These are phyloP conservation scores for Triangularia setosa DNA, from an alignment of 2,329 filamentous ascomycete species.

Conservation along the genomic window DNA sequence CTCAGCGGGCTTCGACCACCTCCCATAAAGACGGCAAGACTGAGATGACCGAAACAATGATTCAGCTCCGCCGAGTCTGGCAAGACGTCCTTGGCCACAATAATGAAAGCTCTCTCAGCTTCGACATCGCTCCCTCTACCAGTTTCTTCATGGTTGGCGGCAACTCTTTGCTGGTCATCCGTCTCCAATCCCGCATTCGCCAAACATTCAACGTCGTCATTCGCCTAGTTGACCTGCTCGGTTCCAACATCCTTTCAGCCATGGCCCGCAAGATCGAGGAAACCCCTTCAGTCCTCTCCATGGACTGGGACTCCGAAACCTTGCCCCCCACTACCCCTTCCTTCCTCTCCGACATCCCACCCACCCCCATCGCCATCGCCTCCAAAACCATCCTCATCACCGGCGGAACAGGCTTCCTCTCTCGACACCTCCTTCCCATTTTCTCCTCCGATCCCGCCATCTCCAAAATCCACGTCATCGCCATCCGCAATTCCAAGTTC, in stretches of 20 bases:
- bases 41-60: neutral
- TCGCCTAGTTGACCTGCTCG: conserved; percentile 36
- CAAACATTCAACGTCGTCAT: conserved; percentile 31
- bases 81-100: neutral
- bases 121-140: neutral
- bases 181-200: conserved; percentile 35
- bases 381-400: conserved; percentile 32
- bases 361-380: neutral
- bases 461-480: conserved; percentile 40
- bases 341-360: neutral
- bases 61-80: neutral
- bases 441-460: conserved; percentile 35
- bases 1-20: neutral
- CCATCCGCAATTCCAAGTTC: conserved; percentile 28
- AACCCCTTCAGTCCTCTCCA: neutral
- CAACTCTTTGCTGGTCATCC: conserved; percentile 38
- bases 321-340: neutral
- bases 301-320: neutral
- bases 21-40: neutral
- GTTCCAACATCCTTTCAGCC: conserved; percentile 33
- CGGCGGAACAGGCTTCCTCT: conserved; percentile 41
- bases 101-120: neutral
- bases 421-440: conserved; percentile 34
- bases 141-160: conserved; percentile 40
- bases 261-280: conserved; percentile 34